phyloP scores from a whole-genome alignment of 2,329 filamentous ascomycete genomes.

The Ophiosphaerella korrae region DNA sequence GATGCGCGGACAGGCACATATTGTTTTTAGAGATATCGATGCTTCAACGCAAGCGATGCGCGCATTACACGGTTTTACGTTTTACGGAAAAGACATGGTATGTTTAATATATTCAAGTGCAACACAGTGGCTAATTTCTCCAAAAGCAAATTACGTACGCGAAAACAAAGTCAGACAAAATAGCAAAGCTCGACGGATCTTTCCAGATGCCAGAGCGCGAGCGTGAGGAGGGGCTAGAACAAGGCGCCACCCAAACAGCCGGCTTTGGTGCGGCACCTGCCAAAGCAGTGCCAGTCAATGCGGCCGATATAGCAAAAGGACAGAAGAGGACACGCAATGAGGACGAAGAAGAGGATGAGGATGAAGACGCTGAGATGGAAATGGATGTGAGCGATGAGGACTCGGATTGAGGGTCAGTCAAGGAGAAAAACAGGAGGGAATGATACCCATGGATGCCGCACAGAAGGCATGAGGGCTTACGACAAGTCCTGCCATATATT shows the following conservation, averaged over 20 bases:
- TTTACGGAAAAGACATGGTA: slow-evolving; percentile 86
- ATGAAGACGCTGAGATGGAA: slow-evolving; percentile 60
- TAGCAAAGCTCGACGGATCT: slow-evolving; percentile 90
- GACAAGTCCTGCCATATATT: neutral
- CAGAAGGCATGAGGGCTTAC: neutral
- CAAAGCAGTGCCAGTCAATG: slow-evolving; percentile 39
- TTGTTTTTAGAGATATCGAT: slow-evolving; percentile 87
- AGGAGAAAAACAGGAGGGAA: slow-evolving; percentile 4
- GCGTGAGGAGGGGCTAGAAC: slow-evolving; percentile 23
- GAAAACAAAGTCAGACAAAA: slow-evolving; percentile 83
- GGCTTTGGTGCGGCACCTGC: slow-evolving; percentile 37
- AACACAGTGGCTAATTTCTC: neutral
- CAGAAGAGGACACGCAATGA: slow-evolving; percentile 72
- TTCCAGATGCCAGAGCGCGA: slow-evolving; percentile 69
- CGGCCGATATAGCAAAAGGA: slow-evolving; percentile 57
- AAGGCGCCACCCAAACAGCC: slow-evolving; percentile 51
- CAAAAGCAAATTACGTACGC: slow-evolving; percentile 85
- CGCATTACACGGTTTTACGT: slow-evolving; percentile 80
- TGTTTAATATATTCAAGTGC: slow-evolving; percentile 41
- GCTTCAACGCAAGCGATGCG: slow-evolving; percentile 94
- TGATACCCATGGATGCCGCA: slow-evolving; percentile 19
- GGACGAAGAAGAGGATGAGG: slow-evolving; percentile 62
- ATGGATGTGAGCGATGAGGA: slow-evolving; percentile 79
- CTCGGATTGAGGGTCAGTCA: slow-evolving; percentile 43
- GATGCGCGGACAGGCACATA: slow-evolving; percentile 95